These are phyloP conservation scores for Colletotrichum sp. DNA, from an alignment of 2,329 filamentous ascomycete genomes.

Conservation along the genomic window DNA sequence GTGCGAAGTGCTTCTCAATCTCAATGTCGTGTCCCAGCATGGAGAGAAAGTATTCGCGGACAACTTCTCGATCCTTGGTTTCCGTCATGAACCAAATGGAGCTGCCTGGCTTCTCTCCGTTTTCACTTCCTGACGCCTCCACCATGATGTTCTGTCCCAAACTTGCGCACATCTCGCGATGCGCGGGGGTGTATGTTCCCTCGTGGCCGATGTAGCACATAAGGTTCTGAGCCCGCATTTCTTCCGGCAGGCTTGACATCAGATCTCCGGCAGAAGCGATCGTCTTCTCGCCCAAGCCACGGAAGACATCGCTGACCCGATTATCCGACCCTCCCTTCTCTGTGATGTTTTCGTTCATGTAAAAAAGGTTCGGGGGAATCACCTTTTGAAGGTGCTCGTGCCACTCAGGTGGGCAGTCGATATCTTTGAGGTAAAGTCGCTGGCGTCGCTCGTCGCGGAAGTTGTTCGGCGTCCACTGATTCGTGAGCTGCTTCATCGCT, in stretches of 20 bases:
- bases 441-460: constrained; percentile 83
- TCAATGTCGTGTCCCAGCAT: constrained; percentile 96
- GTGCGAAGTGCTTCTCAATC: constrained; percentile 95
- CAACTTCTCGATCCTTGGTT: constrained; percentile 86
- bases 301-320: constrained; percentile 37
- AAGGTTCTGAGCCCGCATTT: constrained; percentile 93
- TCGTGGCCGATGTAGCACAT: constrained; percentile 99
- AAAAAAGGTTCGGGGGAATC: constrained; percentile 84
- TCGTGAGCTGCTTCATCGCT: constrained; percentile 82
- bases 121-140: constrained; percentile 76
- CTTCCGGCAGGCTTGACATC: constrained; percentile 87
- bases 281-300: constrained; percentile 51
- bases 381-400: constrained; percentile 77
- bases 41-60: constrained; percentile 92
- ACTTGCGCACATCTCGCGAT: constrained; percentile 97
- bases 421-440: constrained; percentile 94
- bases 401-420: constrained; percentile 92
- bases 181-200: constrained; percentile 93
- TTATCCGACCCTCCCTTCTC: constrained; percentile 37
- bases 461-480: constrained; percentile 78
- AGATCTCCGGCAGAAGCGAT: constrained; percentile 83
- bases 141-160: constrained; percentile 99
- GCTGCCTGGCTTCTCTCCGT: constrained; percentile 82
- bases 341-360: constrained; percentile 81
- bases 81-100: constrained; percentile 99